A percentile compares a stretch with the other conserved stretches of the same genome.
phyloP scores from a whole-genome alignment of 257 asterid species.

The Solanum microdontum region DNA sequence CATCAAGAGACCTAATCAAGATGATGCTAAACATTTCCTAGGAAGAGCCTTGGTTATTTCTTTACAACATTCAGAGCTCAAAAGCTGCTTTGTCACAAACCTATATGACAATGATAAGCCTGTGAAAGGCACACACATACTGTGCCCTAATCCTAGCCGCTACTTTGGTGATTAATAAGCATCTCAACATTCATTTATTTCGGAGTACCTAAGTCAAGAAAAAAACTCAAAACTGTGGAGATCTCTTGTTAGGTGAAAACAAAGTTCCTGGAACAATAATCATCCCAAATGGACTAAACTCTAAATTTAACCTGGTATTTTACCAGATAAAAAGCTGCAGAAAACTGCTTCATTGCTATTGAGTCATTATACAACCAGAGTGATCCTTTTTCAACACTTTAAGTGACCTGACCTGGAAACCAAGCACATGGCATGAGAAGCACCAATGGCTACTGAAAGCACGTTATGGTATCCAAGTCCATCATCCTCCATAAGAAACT shows the following conservation, averaged over 20 bases:
- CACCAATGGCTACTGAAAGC: constrained; percentile 64
- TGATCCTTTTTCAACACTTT: not conserved
- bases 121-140: not conserved
- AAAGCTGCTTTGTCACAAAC: not conserved
- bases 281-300: not conserved
- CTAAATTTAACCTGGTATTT: not conserved
- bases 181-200: not conserved
- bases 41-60: not conserved
- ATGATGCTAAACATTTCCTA: not conserved
- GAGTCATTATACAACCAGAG: not conserved
- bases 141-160: not conserved
- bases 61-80: constrained; percentile 1
- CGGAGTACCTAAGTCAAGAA: not conserved
- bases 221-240: not conserved
- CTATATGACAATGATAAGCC: not conserved
- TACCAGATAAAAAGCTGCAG: not conserved
- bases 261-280: not conserved
- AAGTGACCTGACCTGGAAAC: constrained; percentile 39
- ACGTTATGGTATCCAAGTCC: constrained; percentile 50
- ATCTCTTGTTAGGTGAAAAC: not conserved
- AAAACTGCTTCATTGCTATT: not conserved
- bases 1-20: not conserved
- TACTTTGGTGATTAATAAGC: not conserved
- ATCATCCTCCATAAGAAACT: constrained; percentile 66
- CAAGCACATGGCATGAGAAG: constrained; percentile 88